Evolutionary conservation across 2,329 filamentous ascomycete species (phyloP).

Genomic region (Alternaria solani): DNA sequence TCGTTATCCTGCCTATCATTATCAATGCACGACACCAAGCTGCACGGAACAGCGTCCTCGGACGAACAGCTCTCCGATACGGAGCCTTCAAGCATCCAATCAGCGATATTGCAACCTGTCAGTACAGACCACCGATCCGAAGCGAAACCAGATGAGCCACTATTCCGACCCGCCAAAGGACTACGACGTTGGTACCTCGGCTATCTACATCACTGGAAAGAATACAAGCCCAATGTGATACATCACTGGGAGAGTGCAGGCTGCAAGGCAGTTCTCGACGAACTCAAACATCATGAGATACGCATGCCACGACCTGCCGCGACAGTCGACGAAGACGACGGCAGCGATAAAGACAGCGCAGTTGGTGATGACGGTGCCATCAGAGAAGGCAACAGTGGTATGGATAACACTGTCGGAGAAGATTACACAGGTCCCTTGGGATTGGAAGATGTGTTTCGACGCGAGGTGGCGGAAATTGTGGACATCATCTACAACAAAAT

Average conservation of each 20-base stretch:
- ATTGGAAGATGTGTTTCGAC: slow-evolving; percentile 17
- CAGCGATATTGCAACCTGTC: slow-evolving; percentile 5
- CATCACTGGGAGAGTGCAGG: slow-evolving; percentile 6
- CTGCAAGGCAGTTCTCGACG: slow-evolving; percentile 8
- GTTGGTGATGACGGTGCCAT: background rate
- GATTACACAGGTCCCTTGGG: background rate
- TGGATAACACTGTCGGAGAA: background rate
- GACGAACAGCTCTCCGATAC: background rate
- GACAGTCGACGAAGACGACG: background rate
- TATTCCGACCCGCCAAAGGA: slow-evolving; percentile 12
- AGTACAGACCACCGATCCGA: background rate
- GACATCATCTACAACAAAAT: slow-evolving; percentile 11
- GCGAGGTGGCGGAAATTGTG: slow-evolving; percentile 17
- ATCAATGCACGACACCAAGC: background rate
- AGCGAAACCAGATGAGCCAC: slow-evolving; percentile 7
- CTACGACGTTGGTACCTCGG: slow-evolving; percentile 26
- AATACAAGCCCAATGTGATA: slow-evolving; percentile 7
- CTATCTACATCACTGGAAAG: slow-evolving; percentile 23
- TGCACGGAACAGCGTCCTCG: background rate
- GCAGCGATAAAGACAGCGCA: background rate
- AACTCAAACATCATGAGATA: slow-evolving; percentile 9
- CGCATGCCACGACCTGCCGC: background rate
- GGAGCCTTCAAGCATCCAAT: background rate
- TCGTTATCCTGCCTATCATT: background rate
- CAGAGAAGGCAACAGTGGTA: background rate